These are phyloP conservation scores for Paxillus involutus DNA, from an alignment of 768 basidiomycete genomes.

Conservation along the genomic window DNA sequence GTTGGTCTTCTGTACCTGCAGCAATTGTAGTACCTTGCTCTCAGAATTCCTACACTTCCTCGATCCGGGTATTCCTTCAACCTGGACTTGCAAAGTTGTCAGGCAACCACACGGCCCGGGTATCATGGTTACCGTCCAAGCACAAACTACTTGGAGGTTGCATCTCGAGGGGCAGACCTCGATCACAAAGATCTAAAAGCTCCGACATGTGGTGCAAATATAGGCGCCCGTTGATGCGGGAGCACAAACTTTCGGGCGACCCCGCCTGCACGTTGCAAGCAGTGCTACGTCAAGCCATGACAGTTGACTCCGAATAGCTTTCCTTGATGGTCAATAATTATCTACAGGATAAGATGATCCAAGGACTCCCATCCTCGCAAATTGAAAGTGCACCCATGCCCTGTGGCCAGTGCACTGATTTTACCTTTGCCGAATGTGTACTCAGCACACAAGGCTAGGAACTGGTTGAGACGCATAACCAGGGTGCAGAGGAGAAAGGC, in stretches of 20 bases:
- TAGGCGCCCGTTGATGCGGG: not conserved
- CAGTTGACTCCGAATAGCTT: not conserved
- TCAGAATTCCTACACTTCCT: not conserved
- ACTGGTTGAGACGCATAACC: no score
- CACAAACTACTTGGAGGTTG: not conserved
- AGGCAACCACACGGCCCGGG: not conserved
- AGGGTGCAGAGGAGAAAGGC: no score
- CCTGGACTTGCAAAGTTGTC: not conserved
- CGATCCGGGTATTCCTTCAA: not conserved
- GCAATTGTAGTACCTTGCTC: constrained; percentile 8
- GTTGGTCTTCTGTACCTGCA: constrained; percentile 9
- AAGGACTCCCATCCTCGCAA: not conserved
- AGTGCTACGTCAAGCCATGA: not conserved
- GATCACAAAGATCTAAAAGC: not conserved
- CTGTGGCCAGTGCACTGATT: no score
- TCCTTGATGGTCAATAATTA: not conserved
- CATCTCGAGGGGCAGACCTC: not conserved
- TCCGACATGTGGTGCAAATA: not conserved
- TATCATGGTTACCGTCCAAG: not conserved
- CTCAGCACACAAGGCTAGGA: no score
- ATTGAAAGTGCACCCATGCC: no score
- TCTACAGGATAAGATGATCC: not conserved
- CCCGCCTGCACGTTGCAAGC: not conserved
- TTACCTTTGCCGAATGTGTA: no score
- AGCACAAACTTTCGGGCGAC: not conserved